phyloP scores from a whole-genome alignment of 139 green algal species.

The Klebsormidium nitens region DNA sequence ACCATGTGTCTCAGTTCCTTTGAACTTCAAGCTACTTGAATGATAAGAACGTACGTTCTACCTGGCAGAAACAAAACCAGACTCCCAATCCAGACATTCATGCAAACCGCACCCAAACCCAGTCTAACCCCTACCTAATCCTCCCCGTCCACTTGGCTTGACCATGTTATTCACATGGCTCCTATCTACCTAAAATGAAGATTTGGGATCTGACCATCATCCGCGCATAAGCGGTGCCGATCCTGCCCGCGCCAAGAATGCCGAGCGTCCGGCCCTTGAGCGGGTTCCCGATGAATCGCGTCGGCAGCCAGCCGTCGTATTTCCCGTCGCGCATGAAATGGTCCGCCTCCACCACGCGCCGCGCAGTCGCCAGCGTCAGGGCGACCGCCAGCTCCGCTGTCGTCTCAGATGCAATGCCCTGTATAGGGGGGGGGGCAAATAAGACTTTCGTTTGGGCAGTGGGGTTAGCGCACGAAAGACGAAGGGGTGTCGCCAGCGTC shows the following conservation, averaged over 20 bases:
- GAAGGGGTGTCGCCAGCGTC: too few species aligned
- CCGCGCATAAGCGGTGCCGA: constrained; percentile 86
- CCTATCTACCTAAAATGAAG: background rate
- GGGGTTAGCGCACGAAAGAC: too few species aligned
- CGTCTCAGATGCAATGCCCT: constrained; percentile 62
- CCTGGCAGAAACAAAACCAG: too few species aligned
- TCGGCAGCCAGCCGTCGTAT: constrained; percentile 95
- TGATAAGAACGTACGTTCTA: too few species aligned
- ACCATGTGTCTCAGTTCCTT: too few species aligned
- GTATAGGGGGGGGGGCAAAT: background rate
- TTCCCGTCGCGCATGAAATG: constrained; percentile 90
- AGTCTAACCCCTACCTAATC: too few species aligned
- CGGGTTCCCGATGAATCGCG: constrained; percentile 81
- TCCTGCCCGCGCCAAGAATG: constrained; percentile 91
- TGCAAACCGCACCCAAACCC: too few species aligned
- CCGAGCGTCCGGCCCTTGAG: constrained; percentile 89
- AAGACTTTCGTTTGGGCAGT: background rate
- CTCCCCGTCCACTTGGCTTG: constrained; percentile 74
- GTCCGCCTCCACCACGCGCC: constrained; percentile 89
- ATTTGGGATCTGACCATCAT: constrained; percentile 74
- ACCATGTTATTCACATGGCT: too few species aligned
- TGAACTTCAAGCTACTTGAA: too few species aligned
- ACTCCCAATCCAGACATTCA: too few species aligned
- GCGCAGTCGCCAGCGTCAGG: constrained; percentile 84
- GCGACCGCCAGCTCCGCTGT: constrained; percentile 93